Percentiles rank a stretch among this genome's conserved stretches.
Evolutionary conservation across 2,329 filamentous ascomycete genomes (phyloP).

Genomic region (Hymenoscyphus albidus): DNA sequence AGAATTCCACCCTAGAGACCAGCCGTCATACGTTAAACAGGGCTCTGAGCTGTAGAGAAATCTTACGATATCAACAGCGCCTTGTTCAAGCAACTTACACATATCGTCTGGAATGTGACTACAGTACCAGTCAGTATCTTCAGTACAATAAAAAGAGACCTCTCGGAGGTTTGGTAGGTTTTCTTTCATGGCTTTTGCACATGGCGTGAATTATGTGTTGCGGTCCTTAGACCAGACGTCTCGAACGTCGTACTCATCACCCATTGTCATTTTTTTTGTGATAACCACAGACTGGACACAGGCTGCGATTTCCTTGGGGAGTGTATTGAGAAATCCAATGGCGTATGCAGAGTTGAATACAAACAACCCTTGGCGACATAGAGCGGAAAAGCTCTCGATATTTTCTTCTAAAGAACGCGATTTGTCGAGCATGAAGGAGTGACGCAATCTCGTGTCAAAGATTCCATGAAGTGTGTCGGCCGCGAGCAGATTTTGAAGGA

Average conservation of each 20-base stretch:
- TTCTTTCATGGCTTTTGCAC: not conserved
- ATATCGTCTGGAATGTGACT: not conserved
- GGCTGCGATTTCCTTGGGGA: not conserved
- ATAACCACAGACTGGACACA: not conserved
- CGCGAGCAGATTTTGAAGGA: no score
- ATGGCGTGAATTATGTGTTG: not conserved
- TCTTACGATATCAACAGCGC: not conserved
- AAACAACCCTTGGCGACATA: not conserved
- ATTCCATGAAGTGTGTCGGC: no score
- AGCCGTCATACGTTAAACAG: not conserved
- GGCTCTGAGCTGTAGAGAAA: not conserved
- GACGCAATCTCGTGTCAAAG: no score
- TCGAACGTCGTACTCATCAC: not conserved
- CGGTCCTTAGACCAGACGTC: not conserved
- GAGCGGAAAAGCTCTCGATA: not conserved
- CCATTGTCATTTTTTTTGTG: not conserved
- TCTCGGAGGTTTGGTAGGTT: not conserved
- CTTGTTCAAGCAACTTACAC: not conserved
- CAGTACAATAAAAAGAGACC: not conserved
- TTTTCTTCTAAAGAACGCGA: no score
- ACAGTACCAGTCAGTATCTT: not conserved
- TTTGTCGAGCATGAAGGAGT: no score
- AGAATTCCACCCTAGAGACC: not conserved
- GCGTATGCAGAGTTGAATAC: not conserved
- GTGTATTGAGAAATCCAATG: not conserved